These are phyloP conservation scores for Wallemia ichthyophaga DNA, from an alignment of 1,284 basidiomycete species.

Conservation along the genomic window DNA sequence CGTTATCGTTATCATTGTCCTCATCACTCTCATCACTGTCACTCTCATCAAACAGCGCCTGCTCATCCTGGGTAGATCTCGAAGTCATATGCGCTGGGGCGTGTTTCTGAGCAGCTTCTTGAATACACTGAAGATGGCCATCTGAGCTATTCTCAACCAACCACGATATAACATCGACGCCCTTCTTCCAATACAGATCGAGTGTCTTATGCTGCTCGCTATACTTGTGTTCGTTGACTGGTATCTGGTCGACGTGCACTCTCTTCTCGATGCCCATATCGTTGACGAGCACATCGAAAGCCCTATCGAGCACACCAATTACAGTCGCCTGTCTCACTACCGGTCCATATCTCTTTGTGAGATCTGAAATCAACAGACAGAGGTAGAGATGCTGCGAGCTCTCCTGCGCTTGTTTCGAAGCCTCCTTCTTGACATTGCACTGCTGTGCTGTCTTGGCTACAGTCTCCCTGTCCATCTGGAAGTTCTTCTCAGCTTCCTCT, in stretches of 20 bases:
- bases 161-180: slow-evolving; percentile 60
- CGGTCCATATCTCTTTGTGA: slow-evolving; percentile 78
- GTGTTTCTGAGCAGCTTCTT: slow-evolving; percentile 54
- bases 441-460: slow-evolving; percentile 92
- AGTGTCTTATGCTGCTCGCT: slow-evolving; percentile 72
- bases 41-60: slow-evolving; percentile 55
- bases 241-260: slow-evolving; percentile 95
- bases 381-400: slow-evolving; percentile 85
- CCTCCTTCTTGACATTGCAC: slow-evolving; percentile 44
- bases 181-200: slow-evolving; percentile 34
- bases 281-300: slow-evolving; percentile 52
- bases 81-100: slow-evolving; percentile 52
- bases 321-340: slow-evolving; percentile 78
- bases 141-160: slow-evolving; percentile 70
- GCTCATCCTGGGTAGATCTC: slow-evolving; percentile 48
- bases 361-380: slow-evolving; percentile 67
- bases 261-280: slow-evolving; percentile 44
- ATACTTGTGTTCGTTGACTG: slow-evolving; percentile 73
- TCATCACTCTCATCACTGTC: slow-evolving; percentile 27
- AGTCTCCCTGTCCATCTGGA: slow-evolving; percentile 84
- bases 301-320: slow-evolving; percentile 71
- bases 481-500: slow-evolving; percentile 44
- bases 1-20: slow-evolving; percentile 13
- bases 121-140: slow-evolving; percentile 68
- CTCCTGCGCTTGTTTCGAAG: slow-evolving; percentile 71